Evolutionary conservation across 805 yeast genomes (phyloP).

Genomic region (Zygoascus flipseniorum): DNA sequence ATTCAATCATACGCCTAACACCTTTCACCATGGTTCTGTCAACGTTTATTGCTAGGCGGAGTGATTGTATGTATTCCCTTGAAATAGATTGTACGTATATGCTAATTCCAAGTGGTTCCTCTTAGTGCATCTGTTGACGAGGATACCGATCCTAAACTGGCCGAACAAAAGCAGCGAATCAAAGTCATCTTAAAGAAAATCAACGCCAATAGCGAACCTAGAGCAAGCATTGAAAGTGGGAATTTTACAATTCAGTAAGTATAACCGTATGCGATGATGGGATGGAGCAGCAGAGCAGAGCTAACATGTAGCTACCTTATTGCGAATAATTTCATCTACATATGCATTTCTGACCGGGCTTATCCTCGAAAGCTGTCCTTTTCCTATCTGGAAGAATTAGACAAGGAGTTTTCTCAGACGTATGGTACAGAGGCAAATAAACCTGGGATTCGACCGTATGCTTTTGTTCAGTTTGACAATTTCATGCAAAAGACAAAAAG

Average conservation of each 20-base stretch:
- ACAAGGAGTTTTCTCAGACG: conserved; percentile 70
- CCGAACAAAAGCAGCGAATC: conserved; percentile 76
- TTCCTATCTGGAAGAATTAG: conserved; percentile 73
- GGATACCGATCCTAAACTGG: conserved; percentile 49
- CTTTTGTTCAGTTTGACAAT: conserved; percentile 71
- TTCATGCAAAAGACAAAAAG: conserved; percentile 76
- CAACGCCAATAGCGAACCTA: conserved; percentile 69
- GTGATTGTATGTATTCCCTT: conserved; percentile 17
- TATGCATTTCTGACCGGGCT: conserved; percentile 66
- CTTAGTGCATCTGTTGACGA: conserved; percentile 86
- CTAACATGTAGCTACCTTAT: conserved; percentile 43
- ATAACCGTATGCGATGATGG: neutral
- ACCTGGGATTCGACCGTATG: conserved; percentile 75
- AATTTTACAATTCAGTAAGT: conserved; percentile 51
- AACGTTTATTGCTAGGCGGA: conserved; percentile 26
- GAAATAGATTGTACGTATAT: neutral
- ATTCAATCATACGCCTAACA: neutral
- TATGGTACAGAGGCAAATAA: conserved; percentile 61
- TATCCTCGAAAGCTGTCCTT: conserved; percentile 88
- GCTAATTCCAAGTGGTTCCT: conserved; percentile 54
- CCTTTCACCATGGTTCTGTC: conserved; percentile 24
- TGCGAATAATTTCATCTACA: conserved; percentile 56
- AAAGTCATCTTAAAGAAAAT: conserved; percentile 68
- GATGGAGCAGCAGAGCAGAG: neutral
- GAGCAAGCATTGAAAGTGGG: conserved; percentile 79